These are phyloP conservation scores for Colletotrichum higginsianum DNA, from an alignment of 2,329 filamentous ascomycete species.

Conservation along the genomic window DNA sequence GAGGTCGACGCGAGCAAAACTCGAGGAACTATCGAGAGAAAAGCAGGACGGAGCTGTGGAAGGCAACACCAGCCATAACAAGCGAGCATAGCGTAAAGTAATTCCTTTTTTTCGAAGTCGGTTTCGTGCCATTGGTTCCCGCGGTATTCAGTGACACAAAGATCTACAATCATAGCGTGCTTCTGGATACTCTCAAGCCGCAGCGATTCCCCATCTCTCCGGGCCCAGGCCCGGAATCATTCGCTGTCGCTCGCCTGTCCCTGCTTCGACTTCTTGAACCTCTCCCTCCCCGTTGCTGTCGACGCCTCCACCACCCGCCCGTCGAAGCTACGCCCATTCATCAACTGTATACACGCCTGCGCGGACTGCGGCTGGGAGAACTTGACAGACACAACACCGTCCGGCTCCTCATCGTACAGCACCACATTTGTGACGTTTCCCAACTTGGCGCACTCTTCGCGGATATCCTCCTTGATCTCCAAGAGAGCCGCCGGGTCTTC, in stretches of 20 bases:
- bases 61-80: neutral
- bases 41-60: neutral
- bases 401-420: conserved; percentile 87
- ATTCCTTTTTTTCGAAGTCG: neutral
- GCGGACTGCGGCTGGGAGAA: conserved; percentile 83
- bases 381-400: conserved; percentile 88
- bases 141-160: conserved; percentile 8
- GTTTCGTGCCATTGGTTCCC: neutral
- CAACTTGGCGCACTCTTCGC: conserved; percentile 89
- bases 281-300: conserved; percentile 79
- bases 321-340: conserved; percentile 86
- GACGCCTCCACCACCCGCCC: conserved; percentile 80
- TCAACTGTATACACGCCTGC: conserved; percentile 78
- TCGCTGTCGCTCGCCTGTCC: conserved; percentile 65
- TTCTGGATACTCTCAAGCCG: neutral
- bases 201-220: conserved; percentile 49
- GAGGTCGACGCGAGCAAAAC: neutral
- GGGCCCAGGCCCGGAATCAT: conserved; percentile 49
- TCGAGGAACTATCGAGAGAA: neutral
- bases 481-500: conserved; percentile 87
- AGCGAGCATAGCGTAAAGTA: neutral
- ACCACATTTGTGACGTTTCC: conserved; percentile 93
- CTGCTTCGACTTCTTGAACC: conserved; percentile 78
- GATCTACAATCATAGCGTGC: conserved; percentile 10
- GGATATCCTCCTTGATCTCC: conserved; percentile 95